Evolutionary conservation across 2,329 filamentous ascomycete species (phyloP), one percentile per base, ranked within the genome.

Genomic region (Botrytis squamosa): DNA sequence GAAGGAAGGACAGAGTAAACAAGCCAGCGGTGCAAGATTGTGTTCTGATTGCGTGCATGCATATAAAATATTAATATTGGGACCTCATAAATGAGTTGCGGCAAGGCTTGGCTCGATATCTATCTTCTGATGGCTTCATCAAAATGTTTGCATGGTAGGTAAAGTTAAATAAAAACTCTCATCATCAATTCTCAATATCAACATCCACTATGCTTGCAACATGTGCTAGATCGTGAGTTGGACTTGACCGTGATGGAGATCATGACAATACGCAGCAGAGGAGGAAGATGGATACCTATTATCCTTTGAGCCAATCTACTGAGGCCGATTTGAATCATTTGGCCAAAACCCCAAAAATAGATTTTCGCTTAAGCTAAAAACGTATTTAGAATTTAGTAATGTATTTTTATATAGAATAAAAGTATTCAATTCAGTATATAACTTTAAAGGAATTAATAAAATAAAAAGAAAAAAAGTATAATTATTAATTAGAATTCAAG

Each of bases 91-190:
- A n/a, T 42, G 49, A n/a, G 49, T n/a, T n/a, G 49, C 8, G 49
- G 25, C n/a, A 14, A n/a, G 4, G 49, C 49, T n/a, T 52, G 49
- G 49, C 49, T 14, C 49, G 14, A n/a, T n/a, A n/a, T 52, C 6
- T 25, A 42, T 57, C 20, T 20, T 68, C 29, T 68, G 65, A 68
- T 68, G 65, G 65, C 65, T 57, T 68, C 65, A 68, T 68, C 65
- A 68, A 42, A 57, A n/a, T 42, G 33, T 38, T 49, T 55, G 65
- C 49, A 57, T 42, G 46, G 49, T 22, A 68, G 33, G 20, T 7
- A 33, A 65, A 65, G 33, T 36, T n/a, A 16, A 14, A 18, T 38
- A 40, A 62, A 57, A n/a, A n/a, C 16, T 18, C 46, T 66, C 44
- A 52, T 66, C 46, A 14, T 67, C 65, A 29, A 29, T 29, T 25